Base-by-base conservation (phyloP, 176 grass and related monocot species). In the Tuctoria greenei region DNA sequence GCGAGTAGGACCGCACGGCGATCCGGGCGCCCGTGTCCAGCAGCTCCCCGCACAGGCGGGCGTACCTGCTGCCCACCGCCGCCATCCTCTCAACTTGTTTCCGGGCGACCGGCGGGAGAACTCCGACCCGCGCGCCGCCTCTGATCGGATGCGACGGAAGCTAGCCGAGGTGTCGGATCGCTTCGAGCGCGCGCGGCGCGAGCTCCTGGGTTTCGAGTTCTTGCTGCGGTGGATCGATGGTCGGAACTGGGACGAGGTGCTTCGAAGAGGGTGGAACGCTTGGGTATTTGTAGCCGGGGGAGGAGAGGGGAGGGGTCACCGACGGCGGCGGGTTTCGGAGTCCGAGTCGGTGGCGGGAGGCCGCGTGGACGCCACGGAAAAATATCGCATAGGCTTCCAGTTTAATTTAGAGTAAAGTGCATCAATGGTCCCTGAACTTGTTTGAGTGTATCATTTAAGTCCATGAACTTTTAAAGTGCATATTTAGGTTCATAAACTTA, bases 1-100 rank as follows among this genome's bases (percentile, higher is more conserved):
- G 90, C 54, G 80, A 17, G 73, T 87, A 88, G 86, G 83, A 84
- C 66, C 90, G 56, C 72, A 24, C 87, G 16, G 86, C 83, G 31
- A 89, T 51, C 35, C 86, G 52, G 71, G 49, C 46, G 57, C 77
- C 77, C 56, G 82, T 39, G 37, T 82, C 87, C 21, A 93, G 60
- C 28, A 90, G 15, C 75, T 93, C 85, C 52, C 12, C 61, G 72
- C 57, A 85, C 72, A 38, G 15, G 27, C 74, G 74, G 43, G 9
- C 50, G 77, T 73, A 86, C 78, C 18, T 80, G 41, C 69, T 85
- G 24, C 69, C 88, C 64, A 80, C 76, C 70, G 28, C 42, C 82
- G 81, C 57, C 13, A 12, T 41, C 62, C 69, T 55, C 45, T 20
- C 2, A 16, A 12, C 14, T 26, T 4, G 13, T 4, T 0, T 10